Percentiles rank a stretch among this genome's conserved stretches.
These are phyloP conservation scores for Clavispora carvajalis DNA, from an alignment of 805 yeast genomes.

Conservation along the genomic window DNA sequence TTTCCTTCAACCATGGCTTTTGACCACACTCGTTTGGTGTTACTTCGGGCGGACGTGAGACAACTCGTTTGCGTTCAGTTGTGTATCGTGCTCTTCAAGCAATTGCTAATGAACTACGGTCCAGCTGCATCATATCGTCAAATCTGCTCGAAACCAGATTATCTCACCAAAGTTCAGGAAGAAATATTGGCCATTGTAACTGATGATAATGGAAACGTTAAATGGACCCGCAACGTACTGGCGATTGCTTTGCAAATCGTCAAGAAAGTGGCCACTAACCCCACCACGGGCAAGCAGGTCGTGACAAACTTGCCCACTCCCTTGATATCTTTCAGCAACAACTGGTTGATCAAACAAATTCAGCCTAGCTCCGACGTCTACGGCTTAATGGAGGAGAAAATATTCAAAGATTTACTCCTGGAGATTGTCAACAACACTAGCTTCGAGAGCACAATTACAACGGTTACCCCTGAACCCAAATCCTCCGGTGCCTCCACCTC, in stretches of 20 bases:
- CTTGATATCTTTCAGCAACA: conserved; percentile 55
- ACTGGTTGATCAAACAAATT: conserved; percentile 80
- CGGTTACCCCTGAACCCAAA: conserved; percentile 2
- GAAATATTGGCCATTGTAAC: conserved; percentile 76
- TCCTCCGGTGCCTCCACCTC: conserved; percentile 4
- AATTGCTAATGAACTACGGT: conserved; percentile 43
- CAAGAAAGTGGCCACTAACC: conserved; percentile 28
- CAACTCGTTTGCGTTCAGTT: conserved; percentile 77
- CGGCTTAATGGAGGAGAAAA: conserved; percentile 65
- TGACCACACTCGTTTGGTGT: conserved; percentile 74
- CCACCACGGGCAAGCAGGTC: conserved; percentile 7
- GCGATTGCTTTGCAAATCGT: conserved; percentile 66
- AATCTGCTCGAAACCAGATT: conserved; percentile 24
- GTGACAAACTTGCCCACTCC: conserved; percentile 29
- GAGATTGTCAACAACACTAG: conserved; percentile 25
- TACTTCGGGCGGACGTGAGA: conserved; percentile 78
- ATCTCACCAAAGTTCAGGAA: conserved; percentile 49
- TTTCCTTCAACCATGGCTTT: conserved; percentile 81
- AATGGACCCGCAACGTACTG: conserved; percentile 82
- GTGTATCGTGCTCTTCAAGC: conserved; percentile 68
- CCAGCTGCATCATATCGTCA: conserved; percentile 17
- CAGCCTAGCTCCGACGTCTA: conserved; percentile 79
- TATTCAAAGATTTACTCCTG: conserved; percentile 45
- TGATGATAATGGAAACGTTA: conserved; percentile 80
- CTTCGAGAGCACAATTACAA: conserved; percentile 3